Percentiles rank a stretch among this genome's conserved stretches.
Conservation (phyloP, 169 alveolate genomes). For the Cryptosporidium bovis region DNA sequence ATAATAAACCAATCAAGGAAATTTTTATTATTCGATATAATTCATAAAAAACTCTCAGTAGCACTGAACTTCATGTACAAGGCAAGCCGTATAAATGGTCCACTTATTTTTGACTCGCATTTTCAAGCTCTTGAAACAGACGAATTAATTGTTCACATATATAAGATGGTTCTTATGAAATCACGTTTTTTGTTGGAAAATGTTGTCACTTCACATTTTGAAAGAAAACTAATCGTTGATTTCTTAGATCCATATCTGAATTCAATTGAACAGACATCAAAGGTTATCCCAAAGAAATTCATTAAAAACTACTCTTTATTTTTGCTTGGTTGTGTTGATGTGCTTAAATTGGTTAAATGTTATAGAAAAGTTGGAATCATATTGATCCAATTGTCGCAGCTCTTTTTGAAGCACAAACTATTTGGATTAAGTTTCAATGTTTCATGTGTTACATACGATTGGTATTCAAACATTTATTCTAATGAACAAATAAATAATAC, state of each 20-base stretch:
- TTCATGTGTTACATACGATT: conserved; percentile 38
- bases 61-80: conserved; percentile 9
- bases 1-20: conserved; percentile 28
- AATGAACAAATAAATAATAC: not conserved
- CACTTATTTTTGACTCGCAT: not conserved
- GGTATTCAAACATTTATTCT: conserved; percentile 34
- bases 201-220: conserved; percentile 11
- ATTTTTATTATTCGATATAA: conserved; percentile 33
- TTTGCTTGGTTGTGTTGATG: conserved; percentile 39
- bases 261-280: not conserved
- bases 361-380: conserved; percentile 59
- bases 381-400: conserved; percentile 4
- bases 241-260: conserved; percentile 49
- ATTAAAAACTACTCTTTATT: conserved; percentile 30
- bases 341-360: not conserved
- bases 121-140: not conserved
- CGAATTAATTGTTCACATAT: not conserved
- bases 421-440: conserved; percentile 21
- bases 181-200: conserved; percentile 21
- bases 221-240: conserved; percentile 59
- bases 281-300: not conserved
- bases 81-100: not conserved
- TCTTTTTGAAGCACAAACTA: conserved; percentile 22
- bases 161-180: conserved; percentile 27
- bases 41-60: conserved; percentile 23